A percentile compares a stretch with the other conserved stretches of the same genome.
These are phyloP conservation scores for Gaeumannomyces sp. DNA, from an alignment of 2,329 filamentous ascomycete species.

Conservation along the genomic window DNA sequence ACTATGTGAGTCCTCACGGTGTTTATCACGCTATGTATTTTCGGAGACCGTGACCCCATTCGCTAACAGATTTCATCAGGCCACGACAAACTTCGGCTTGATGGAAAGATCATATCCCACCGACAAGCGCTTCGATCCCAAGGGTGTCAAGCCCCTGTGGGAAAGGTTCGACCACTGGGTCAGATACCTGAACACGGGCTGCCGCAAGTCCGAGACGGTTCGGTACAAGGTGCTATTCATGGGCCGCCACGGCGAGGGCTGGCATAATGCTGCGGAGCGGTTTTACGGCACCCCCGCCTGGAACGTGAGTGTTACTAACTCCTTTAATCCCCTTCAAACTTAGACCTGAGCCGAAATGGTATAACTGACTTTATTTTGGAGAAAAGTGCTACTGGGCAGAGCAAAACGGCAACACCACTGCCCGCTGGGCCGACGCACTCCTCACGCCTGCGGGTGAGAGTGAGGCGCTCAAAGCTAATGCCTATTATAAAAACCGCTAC, in stretches of 20 bases:
- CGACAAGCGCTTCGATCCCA: slow-evolving; percentile 35
- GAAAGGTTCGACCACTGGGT: slow-evolving; percentile 57
- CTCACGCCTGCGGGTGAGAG: slow-evolving; percentile 50
- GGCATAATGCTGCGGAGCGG: slow-evolving; percentile 55
- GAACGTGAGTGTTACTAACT: slow-evolving; percentile 35
- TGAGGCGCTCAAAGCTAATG: slow-evolving; percentile 52
- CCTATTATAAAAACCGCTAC: slow-evolving; percentile 53
- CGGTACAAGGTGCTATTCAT: slow-evolving; percentile 63
- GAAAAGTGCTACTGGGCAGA: slow-evolving; percentile 54
- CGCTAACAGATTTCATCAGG: slow-evolving; percentile 31
- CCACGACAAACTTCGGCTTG: slow-evolving; percentile 57
- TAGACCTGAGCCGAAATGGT: neutral
- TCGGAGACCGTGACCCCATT: neutral
- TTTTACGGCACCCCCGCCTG: slow-evolving; percentile 63
- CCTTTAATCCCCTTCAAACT: no score
- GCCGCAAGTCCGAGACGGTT: slow-evolving; percentile 32
- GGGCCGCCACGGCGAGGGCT: slow-evolving; percentile 65
- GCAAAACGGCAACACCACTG: slow-evolving; percentile 56
- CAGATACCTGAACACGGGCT: slow-evolving; percentile 42
- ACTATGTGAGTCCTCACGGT: slow-evolving; percentile 47
- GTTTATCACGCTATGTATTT: neutral
- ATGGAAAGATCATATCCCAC: slow-evolving; percentile 56
- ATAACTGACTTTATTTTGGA: neutral
- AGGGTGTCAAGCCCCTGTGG: slow-evolving; percentile 51
- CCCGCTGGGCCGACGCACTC: slow-evolving; percentile 56